These are phyloP conservation scores for Fonsecaea monophora DNA, from an alignment of 2,329 filamentous ascomycete species.

Conservation along the genomic window DNA sequence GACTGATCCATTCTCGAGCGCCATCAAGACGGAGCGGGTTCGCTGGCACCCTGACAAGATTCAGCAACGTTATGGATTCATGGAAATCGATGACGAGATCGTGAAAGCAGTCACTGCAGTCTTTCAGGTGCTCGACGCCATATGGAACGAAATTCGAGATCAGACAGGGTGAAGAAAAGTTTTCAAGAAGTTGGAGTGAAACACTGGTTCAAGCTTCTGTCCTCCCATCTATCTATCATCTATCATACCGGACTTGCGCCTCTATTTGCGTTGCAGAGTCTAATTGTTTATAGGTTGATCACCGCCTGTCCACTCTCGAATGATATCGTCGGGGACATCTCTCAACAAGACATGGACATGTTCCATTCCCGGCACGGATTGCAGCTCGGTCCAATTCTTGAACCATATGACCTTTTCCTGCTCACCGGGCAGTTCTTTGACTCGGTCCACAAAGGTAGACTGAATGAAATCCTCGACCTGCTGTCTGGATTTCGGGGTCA, in stretches of 20 bases:
- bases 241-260: background rate
- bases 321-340: conserved; percentile 54
- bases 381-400: conserved; percentile 67
- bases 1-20: conserved; percentile 50
- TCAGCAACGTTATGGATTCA: conserved; percentile 80
- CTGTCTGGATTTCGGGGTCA: conserved; percentile 57
- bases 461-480: conserved; percentile 59
- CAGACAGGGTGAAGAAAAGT: conserved; percentile 1
- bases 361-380: conserved; percentile 65
- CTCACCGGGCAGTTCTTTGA: conserved; percentile 46
- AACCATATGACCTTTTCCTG: conserved; percentile 65
- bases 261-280: conserved; percentile 1
- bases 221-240: background rate
- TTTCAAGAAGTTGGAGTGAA: conserved; percentile 1
- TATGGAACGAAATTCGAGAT: conserved; percentile 66
- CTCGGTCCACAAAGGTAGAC: conserved; percentile 56
- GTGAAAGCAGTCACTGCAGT: conserved; percentile 84
- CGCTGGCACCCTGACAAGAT: conserved; percentile 99
- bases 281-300: conserved; percentile 31
- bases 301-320: conserved; percentile 55
- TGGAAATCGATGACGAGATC: conserved; percentile 75
- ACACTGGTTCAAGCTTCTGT: background rate
- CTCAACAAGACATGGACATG: conserved; percentile 63
- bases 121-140: conserved; percentile 84
- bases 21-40: conserved; percentile 83